Evolutionary conservation across 75 land plant species (phyloP), one percentile per base, ranked within the genome.

Genomic region (Pseudotsuga menziesii): DNA sequence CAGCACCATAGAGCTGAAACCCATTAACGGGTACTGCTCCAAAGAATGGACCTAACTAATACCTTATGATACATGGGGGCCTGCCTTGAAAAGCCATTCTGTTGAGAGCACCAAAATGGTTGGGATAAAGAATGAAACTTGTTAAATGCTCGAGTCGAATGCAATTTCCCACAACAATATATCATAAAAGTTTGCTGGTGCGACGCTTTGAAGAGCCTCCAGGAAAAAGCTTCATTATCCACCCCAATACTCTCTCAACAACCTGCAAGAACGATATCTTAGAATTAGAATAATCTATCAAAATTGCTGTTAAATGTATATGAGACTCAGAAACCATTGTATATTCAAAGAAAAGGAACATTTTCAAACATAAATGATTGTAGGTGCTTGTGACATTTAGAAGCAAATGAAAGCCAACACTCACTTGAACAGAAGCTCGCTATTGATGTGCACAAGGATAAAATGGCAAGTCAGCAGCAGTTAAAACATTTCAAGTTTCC

Each of bases 171-270:
- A 48, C 54, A 26, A 74, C 13, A 19, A 26, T 72, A 39, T 52
- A 57, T 90, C 63, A 96, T 19, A 94, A 80, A 62, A 87, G 91
- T 85, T 96, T 96, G 85, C 97, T 89, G 23, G 91, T 89, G 13
- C 90, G 81, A 26, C 99, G 89, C 73, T 82, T 87, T 71, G 98
- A 80, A 41, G 93, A 91, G 11, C 94, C 95, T 76, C 99, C 90
- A 8, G 99, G 99, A 59, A 96, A 96, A 58, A 96, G 87, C 81
- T 88, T 90, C 95, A 96, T 92, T 44, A 96, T 96, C 99, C 99
- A 96, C n/a, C 92, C 92, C 73, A 96, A 66, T 16, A 94, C 95
- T 59, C 98, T 86, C 56, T 92, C 99, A n/a, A 96, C 98, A 36
- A 96, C 99, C 97, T 96, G 63, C 39, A 32, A 26, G 26, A 2